These are phyloP conservation scores for Candida xiaguanensis DNA, from an alignment of 805 yeast species.

Conservation along the genomic window DNA sequence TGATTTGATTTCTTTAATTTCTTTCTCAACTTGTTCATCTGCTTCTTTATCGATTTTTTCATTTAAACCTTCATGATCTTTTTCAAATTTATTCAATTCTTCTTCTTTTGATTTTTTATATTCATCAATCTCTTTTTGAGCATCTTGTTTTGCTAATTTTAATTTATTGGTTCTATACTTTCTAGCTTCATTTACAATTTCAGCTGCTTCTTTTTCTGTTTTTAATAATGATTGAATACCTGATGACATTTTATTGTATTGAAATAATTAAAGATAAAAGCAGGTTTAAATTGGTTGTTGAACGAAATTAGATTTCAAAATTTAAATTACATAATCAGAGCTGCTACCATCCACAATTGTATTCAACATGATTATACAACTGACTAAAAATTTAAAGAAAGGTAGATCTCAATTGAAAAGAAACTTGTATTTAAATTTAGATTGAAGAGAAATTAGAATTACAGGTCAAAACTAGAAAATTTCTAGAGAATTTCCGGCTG, in stretches of 20 bases:
- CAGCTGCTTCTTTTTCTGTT: conserved; percentile 98
- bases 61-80: conserved; percentile 71
- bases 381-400: too few species aligned
- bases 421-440: too few species aligned
- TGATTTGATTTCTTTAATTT: conserved; percentile 64
- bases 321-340: not conserved
- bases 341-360: not conserved
- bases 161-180: conserved; percentile 81
- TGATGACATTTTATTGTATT: conserved; percentile 22
- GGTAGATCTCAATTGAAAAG: too few species aligned
- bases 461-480: too few species aligned
- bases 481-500: too few species aligned
- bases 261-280: not conserved
- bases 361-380: not conserved
- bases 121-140: conserved; percentile 80
- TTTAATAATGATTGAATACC: conserved; percentile 73
- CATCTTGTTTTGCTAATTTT: conserved; percentile 93
- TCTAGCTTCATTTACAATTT: conserved; percentile 90
- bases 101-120: conserved; percentile 81
- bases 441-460: too few species aligned
- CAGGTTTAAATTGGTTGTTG: not conserved
- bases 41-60: conserved; percentile 78
- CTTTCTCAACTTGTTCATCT: conserved; percentile 65
- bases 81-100: conserved; percentile 72
- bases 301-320: not conserved